Percentiles rank a stretch among this genome's conserved stretches.
Conservation (phyloP, 345 rosid genomes). For the Eucalyptus regnans region DNA sequence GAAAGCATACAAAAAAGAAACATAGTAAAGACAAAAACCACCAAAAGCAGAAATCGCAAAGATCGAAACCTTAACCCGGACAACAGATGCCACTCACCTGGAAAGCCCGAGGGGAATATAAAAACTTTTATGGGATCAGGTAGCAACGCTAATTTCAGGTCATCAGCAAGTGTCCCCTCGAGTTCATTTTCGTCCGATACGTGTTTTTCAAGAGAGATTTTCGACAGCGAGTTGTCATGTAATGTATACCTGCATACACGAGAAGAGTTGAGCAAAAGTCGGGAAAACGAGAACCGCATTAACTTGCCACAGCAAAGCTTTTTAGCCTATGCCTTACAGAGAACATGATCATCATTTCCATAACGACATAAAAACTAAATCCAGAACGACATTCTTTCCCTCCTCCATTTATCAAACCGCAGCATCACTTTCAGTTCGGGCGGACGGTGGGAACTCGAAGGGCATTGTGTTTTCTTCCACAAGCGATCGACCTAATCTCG, state of each 20-base stretch:
- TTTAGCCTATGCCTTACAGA: neutral
- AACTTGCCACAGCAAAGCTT: neutral
- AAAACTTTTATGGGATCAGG: conserved; percentile 56
- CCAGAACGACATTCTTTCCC: neutral
- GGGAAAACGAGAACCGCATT: neutral
- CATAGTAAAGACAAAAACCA: neutral
- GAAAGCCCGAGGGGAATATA: conserved; percentile 77
- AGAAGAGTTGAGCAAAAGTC: neutral
- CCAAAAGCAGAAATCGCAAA: neutral
- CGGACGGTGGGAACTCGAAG: neutral
- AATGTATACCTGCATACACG: conserved; percentile 38
- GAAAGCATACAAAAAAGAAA: neutral
- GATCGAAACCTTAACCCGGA: neutral
- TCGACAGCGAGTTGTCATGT: conserved; percentile 21
- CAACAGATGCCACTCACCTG: conserved; percentile 32
- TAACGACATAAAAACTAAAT: neutral
- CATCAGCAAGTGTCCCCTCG: neutral
- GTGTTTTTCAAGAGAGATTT: neutral
- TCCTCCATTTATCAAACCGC: neutral
- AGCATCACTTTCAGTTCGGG: neutral
- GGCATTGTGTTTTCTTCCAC: neutral
- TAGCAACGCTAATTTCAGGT: conserved; percentile 34
- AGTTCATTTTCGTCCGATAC: neutral
- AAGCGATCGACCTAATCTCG: neutral
- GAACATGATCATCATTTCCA: neutral